Base-by-base conservation (phyloP, 2,329 filamentous ascomycete genomes). In the Pseudocercospora fijiensis region DNA sequence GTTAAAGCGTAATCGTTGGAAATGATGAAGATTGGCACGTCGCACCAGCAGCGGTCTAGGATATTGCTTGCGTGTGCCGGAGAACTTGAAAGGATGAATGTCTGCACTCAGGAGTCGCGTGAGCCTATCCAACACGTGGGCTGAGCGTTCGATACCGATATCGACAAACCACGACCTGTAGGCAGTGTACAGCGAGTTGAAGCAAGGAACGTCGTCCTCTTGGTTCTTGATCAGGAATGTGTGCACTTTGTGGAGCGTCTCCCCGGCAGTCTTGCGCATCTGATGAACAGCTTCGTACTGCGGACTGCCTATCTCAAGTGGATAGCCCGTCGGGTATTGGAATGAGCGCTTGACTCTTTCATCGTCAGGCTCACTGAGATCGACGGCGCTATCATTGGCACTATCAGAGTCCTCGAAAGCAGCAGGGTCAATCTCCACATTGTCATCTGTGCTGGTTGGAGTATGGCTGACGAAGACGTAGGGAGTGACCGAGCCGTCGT, bases 161-260 rank as follows among this genome's bases (percentile, higher is more conserved):
- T 99, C 95, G 1, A 96, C 92, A 72, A 99, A 98, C 92, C 93
- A 99, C 8, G 91, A 95, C 49, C 92, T 85, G 76, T 97, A 99
- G 1, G 94, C 91, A 22, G 90, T 90, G 77, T 96, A 99, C 1
- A 99, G 79, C 0, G 93, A 88, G 24, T 92, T 96, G 78, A 99
- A 99, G 78, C 92, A 97, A 16, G 90, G 88, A 0, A 99, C 95
- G 75, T 99, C 95, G 73, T 99, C 95, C 75, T 98, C 91, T 74
- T 96, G 93, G 65, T 94, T 88, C 65, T 87, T 80, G 18, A 86
- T 88, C 63, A 99, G 80, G 79, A 97, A 99, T 1, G 83, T 79
- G 77, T 99, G 96, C 0, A 96, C 92, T 60, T 86, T 85, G 67
- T 95, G 94, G 24, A 99, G 81, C 0, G 94, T 84, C 71, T 87